Base-by-base conservation (phyloP, 1,284 basidiomycete genomes). In the Pseudomicrostroma phylloplanum region DNA sequence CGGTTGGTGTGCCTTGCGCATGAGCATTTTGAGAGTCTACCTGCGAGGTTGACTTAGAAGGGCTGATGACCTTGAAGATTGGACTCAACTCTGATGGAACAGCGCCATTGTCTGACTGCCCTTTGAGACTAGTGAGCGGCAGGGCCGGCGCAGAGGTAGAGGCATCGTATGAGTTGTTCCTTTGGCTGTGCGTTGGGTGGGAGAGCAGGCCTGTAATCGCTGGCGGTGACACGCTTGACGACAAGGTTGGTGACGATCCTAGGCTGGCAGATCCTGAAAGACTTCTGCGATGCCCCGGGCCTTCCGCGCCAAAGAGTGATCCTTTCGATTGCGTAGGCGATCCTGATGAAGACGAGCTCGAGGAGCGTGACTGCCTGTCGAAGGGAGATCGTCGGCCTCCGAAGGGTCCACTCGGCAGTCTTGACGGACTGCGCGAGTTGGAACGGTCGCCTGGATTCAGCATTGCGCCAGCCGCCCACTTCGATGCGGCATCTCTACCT, bases 361-460 rank as follows among this genome's bases (percentile, higher is more conserved):
- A 36, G 30, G 30, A 36, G 30, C 30, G 30, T 36, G 30, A 3
- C 30, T 36, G 30, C 30, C 30, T 36, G 30, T 36, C 30, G 9
- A 36, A 36, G 30, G 30, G 30, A 9, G 30, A 36, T 36, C 30
- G 30, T 36, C 30, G 3, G 30, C 30, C 30, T 36, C 30, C 30
- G 4, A 36, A 36, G 30, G 30, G 3, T 9, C 30, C 30, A 9
- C 9, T 36, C 4, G 30, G 30, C 30, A 36, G 30, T 36, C 30
- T 36, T 9, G 30, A 36, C 4, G 30, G 30, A 9, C 30, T 36
- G 9, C 30, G 30, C 30, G 30, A 36, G 30, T 36, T 36, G 30
- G 30, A 36, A 36, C 30, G 30, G 30, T 36, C 30, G 30, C 43
- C 23, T 36, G 25, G 42, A 30, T 46, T 25, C 66, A 58, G 17